Evolutionary conservation across 2,329 filamentous ascomycete species (phyloP).

Genomic region (Mycosphaerella arachidis): DNA sequence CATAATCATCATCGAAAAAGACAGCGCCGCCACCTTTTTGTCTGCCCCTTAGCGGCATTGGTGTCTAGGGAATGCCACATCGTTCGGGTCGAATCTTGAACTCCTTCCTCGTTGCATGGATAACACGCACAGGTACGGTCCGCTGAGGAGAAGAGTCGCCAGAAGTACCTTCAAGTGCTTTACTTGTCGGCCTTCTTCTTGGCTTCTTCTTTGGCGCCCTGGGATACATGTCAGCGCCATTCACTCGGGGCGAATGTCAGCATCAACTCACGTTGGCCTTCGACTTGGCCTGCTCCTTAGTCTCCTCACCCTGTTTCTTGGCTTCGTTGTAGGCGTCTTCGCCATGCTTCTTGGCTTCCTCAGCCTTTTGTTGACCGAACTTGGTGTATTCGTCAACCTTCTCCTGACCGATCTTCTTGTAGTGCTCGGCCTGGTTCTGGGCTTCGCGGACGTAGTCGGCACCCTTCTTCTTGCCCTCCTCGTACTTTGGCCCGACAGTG

Average conservation of each 20-base stretch:
- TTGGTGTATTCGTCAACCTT: slow-evolving; percentile 25
- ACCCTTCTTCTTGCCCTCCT: slow-evolving; percentile 34
- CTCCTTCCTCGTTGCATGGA: background rate
- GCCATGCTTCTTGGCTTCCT: slow-evolving; percentile 26
- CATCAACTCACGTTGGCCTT: slow-evolving; percentile 6
- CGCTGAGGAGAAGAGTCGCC: background rate
- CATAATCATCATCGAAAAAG: background rate
- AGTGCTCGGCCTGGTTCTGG: slow-evolving; percentile 26
- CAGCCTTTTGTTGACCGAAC: slow-evolving; percentile 27
- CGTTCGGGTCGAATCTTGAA: background rate
- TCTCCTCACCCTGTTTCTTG: slow-evolving; percentile 27
- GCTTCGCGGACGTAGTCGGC: slow-evolving; percentile 25
- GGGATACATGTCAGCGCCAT: background rate
- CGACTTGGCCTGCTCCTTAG: slow-evolving; percentile 25
- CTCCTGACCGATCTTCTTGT: slow-evolving; percentile 25
- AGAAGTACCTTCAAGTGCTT: background rate
- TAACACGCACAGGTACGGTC: too few relatives aligned
- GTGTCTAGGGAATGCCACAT: too few relatives aligned
- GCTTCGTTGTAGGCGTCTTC: slow-evolving; percentile 27
- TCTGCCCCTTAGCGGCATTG: background rate
- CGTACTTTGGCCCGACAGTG: slow-evolving; percentile 32
- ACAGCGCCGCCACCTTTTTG: background rate
- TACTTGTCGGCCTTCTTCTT: slow-evolving; percentile 28
- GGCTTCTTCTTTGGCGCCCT: slow-evolving; percentile 25
- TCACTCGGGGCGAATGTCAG: background rate